Evolutionary conservation across 139 green algal species (phyloP).

Genomic region (Tetradesmus lagerheimii): DNA sequence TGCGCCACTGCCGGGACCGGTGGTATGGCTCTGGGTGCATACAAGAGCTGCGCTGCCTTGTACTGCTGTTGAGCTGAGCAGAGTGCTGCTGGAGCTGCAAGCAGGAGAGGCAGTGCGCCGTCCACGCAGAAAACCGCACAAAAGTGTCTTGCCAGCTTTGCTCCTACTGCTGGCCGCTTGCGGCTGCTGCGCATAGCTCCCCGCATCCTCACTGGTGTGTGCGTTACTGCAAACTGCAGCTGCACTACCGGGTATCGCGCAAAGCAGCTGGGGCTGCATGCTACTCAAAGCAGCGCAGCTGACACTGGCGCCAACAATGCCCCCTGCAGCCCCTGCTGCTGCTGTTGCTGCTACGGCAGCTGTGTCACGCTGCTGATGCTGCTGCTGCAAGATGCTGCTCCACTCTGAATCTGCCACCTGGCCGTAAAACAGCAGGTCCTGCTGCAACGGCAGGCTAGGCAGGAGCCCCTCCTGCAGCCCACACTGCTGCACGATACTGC

Average conservation of each 20-base stretch:
- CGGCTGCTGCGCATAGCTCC: not conserved
- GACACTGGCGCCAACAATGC: not conserved
- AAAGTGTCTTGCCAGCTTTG: not conserved
- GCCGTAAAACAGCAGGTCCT: not conserved
- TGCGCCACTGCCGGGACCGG: too few species aligned
- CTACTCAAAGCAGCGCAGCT: not conserved
- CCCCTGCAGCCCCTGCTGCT: not conserved
- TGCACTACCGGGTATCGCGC: not conserved
- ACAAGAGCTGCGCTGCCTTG: not conserved
- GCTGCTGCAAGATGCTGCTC: not conserved
- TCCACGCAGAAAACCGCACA: not conserved
- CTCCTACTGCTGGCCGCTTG: conserved; percentile 2
- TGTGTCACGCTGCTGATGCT: not conserved
- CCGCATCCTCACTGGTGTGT: too few species aligned
- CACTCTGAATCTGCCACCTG: not conserved
- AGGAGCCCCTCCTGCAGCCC: not conserved
- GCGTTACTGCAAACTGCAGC: not conserved
- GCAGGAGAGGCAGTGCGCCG: too few species aligned
- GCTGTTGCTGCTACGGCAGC: conserved; percentile 11
- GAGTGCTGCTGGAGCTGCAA: not conserved
- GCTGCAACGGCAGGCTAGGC: not conserved
- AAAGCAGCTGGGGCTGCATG: too few species aligned
- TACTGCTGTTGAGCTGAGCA: not conserved
- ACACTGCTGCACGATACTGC: not conserved
- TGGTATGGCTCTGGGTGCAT: not conserved